Conservation (phyloP, 371 early-diverging fungal species). For the Cokeromyces recurvatus region DNA sequence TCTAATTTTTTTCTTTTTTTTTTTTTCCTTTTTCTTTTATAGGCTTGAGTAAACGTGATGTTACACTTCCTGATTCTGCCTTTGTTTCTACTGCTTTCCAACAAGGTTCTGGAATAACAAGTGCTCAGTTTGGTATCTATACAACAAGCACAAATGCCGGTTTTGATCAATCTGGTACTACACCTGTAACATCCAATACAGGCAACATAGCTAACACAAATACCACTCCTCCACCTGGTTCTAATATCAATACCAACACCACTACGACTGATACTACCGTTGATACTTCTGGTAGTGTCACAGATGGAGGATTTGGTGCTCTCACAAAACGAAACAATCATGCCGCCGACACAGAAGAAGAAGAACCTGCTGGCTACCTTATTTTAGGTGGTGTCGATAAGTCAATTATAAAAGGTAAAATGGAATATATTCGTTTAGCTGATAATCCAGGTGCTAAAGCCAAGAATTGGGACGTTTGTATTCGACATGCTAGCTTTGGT, state of each 20-base stretch:
- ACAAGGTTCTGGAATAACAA: conserved; percentile 29
- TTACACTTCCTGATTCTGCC: conserved; percentile 21
- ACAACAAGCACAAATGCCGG: conserved; percentile 17
- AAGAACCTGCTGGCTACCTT: conserved; percentile 33
- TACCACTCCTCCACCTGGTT: not conserved
- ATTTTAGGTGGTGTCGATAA: conserved; percentile 38
- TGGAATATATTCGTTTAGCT: conserved; percentile 31
- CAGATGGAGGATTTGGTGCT: conserved; percentile 31
- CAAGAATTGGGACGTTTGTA: conserved; percentile 42
- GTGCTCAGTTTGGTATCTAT: conserved; percentile 40
- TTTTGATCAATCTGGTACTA: conserved; percentile 22
- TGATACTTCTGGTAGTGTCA: conserved; percentile 6
- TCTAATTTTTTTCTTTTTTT: not conserved
- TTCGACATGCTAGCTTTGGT: conserved; percentile 30
- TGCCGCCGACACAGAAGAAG: conserved; percentile 1
- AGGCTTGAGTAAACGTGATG: conserved; percentile 28
- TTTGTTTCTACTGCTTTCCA: conserved; percentile 40
- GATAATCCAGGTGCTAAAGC: conserved; percentile 16
- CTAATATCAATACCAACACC: not conserved
- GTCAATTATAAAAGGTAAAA: conserved; percentile 29
- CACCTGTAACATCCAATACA: not conserved
- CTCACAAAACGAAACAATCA: conserved; percentile 14
- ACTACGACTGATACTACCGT: not conserved
- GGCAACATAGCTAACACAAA: not conserved
- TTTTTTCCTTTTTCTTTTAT: not conserved